Evolutionary conservation across 192 early-diverging fungal genomes (phyloP).

Genomic region (Allomyces arbusculus): DNA sequence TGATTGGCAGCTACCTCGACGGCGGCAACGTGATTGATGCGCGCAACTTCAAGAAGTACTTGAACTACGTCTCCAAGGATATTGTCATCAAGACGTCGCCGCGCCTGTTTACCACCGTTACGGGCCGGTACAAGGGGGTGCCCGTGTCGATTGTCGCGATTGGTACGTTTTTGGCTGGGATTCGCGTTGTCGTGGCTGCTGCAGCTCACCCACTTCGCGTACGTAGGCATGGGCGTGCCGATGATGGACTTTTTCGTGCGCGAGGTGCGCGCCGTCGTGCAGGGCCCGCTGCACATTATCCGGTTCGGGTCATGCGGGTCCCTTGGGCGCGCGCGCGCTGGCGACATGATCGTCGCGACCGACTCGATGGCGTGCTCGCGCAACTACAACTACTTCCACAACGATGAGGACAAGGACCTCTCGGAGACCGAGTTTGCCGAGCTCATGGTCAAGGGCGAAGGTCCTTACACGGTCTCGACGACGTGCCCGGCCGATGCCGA

Average conservation of each 20-base stretch:
- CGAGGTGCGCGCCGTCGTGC: slow-evolving; percentile 55
- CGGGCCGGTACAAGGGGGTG: slow-evolving; percentile 49
- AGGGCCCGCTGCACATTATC: slow-evolving; percentile 57
- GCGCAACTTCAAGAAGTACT: slow-evolving; percentile 5
- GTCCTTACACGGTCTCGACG: slow-evolving; percentile 48
- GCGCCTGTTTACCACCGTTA: slow-evolving; percentile 69
- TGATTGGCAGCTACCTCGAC: slow-evolving; percentile 42
- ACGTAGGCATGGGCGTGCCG: slow-evolving; percentile 36
- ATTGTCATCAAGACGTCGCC: slow-evolving; percentile 22
- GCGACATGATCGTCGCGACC: slow-evolving; percentile 48
- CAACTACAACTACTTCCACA: slow-evolving; percentile 56
- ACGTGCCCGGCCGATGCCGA: slow-evolving; percentile 31
- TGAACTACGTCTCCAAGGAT: background rate
- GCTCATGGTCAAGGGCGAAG: slow-evolving; percentile 10
- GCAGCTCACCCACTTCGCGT: background rate
- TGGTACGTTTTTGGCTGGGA: slow-evolving; percentile 18
- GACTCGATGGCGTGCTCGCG: slow-evolving; percentile 39
- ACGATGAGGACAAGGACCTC: slow-evolving; percentile 5
- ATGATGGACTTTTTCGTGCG: slow-evolving; percentile 89
- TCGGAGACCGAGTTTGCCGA: slow-evolving; percentile 1
- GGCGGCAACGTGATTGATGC: slow-evolving; percentile 10
- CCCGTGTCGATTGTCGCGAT: slow-evolving; percentile 74
- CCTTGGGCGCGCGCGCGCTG: slow-evolving; percentile 27
- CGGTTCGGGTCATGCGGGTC: slow-evolving; percentile 77
- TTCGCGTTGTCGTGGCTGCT: background rate